A percentile compares a stretch with the other conserved stretches of the same genome.
Evolutionary conservation across 2,329 filamentous ascomycete genomes (phyloP).

Genomic region (Annulohypoxylon truncatum): DNA sequence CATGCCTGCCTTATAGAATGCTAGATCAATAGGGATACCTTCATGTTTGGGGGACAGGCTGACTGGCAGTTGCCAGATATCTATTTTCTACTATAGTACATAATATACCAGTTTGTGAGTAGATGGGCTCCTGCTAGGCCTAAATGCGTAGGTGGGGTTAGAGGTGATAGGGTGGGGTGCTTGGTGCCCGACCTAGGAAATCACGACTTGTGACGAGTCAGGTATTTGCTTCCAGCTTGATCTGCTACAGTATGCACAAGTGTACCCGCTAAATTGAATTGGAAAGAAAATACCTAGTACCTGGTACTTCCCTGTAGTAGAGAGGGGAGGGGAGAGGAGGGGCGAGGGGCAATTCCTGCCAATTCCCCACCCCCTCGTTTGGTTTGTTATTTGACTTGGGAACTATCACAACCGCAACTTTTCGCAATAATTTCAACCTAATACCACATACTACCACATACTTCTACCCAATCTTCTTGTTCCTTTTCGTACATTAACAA

Average conservation of each 20-base stretch:
- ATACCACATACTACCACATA: constrained; percentile 37
- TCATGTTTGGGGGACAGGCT: no score
- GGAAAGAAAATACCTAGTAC: neutral
- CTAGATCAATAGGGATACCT: no score
- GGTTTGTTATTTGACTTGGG: constrained; percentile 31
- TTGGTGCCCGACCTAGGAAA: constrained; percentile 29
- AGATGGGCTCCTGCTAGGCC: neutral
- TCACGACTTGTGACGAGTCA: neutral
- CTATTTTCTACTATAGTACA: neutral
- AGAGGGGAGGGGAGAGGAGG: constrained; percentile 2
- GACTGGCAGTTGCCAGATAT: neutral
- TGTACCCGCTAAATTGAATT: neutral
- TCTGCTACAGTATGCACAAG: neutral
- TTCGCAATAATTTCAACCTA: constrained; percentile 33
- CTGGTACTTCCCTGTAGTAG: no score
- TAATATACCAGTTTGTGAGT: neutral
- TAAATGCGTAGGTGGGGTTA: neutral
- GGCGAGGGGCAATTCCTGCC: constrained; percentile 37
- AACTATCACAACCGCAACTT: constrained; percentile 26
- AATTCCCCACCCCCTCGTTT: constrained; percentile 39
- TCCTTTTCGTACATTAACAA: constrained; percentile 5
- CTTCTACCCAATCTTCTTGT: constrained; percentile 31
- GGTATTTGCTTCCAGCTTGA: neutral
- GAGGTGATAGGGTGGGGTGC: neutral
- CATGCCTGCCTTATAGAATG: neutral